Conservation (phyloP, 2,329 filamentous ascomycete genomes). For the Chaetomium sp. region DNA sequence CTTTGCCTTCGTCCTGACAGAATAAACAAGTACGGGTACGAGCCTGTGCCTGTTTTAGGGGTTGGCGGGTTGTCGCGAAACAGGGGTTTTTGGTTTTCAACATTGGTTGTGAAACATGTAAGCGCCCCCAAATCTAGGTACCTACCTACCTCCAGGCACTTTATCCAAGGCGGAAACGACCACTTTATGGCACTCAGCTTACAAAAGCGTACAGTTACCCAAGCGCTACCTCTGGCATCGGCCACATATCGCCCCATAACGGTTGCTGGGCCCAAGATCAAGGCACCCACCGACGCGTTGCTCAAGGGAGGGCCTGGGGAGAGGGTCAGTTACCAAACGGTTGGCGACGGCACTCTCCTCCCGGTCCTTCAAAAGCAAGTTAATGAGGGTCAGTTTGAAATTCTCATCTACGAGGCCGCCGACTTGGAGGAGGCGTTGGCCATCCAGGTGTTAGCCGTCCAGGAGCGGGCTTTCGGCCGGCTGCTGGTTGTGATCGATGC, state of each 20-base stretch:
- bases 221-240: not conserved
- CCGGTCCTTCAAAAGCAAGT: no score
- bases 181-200: not conserved
- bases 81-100: not conserved
- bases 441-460: not conserved
- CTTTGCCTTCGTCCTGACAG: not conserved
- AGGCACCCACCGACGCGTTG: not conserved
- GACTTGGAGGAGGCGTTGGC: not conserved
- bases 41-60: not conserved
- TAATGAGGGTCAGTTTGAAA: not conserved
- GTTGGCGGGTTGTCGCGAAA: not conserved
- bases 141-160: no score
- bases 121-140: not conserved
- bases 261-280: not conserved
- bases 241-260: not conserved
- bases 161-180: no score
- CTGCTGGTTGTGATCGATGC: constrained; percentile 2
- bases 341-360: no score
- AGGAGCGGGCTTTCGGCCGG: not conserved
- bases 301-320: not conserved
- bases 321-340: no score
- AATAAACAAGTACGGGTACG: not conserved
- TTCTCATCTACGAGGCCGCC: not conserved
- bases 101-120: not conserved
- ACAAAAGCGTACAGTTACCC: not conserved